These are phyloP conservation scores for Leccinum arenicola DNA, from an alignment of 768 basidiomycete genomes.

Conservation along the genomic window DNA sequence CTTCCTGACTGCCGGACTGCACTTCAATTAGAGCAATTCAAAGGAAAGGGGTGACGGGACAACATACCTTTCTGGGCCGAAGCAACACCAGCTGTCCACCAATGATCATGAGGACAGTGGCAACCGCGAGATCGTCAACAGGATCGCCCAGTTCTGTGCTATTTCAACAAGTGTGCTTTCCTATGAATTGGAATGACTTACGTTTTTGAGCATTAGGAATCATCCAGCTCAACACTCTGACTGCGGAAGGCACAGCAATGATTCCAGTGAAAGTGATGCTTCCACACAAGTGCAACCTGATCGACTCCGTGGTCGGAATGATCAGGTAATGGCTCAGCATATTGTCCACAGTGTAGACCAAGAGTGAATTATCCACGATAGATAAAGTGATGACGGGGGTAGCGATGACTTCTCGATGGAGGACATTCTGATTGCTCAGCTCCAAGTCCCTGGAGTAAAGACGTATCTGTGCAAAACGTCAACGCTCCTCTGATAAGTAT, in stretches of 20 bases:
- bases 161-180: slow-evolving; percentile 8
- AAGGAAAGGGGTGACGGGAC: neutral
- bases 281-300: slow-evolving; percentile 87
- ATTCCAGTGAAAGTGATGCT: slow-evolving; percentile 94
- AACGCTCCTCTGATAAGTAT: neutral
- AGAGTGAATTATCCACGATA: slow-evolving; percentile 89
- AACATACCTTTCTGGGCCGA: slow-evolving; percentile 76
- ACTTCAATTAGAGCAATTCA: neutral
- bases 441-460: slow-evolving; percentile 95
- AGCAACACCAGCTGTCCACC: slow-evolving; percentile 89
- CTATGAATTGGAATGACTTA: slow-evolving; percentile 37
- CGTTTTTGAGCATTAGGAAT: slow-evolving; percentile 92
- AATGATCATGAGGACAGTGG: slow-evolving; percentile 94
- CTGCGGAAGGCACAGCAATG: slow-evolving; percentile 76
- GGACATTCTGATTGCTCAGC: slow-evolving; percentile 74
- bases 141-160: slow-evolving; percentile 89
- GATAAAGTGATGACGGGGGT: slow-evolving; percentile 85
- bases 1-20: slow-evolving; percentile 81
- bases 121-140: slow-evolving; percentile 85
- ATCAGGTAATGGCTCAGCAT: slow-evolving; percentile 91
- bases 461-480: slow-evolving; percentile 58
- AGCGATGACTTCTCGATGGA: slow-evolving; percentile 74
- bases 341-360: slow-evolving; percentile 94
- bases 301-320: slow-evolving; percentile 75
- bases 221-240: slow-evolving; percentile 95